A percentile compares a stretch with the other conserved stretches of the same genome.
phyloP scores from a whole-genome alignment of 441 rosid genomes.

The Rhodomyrtus psidioides region DNA sequence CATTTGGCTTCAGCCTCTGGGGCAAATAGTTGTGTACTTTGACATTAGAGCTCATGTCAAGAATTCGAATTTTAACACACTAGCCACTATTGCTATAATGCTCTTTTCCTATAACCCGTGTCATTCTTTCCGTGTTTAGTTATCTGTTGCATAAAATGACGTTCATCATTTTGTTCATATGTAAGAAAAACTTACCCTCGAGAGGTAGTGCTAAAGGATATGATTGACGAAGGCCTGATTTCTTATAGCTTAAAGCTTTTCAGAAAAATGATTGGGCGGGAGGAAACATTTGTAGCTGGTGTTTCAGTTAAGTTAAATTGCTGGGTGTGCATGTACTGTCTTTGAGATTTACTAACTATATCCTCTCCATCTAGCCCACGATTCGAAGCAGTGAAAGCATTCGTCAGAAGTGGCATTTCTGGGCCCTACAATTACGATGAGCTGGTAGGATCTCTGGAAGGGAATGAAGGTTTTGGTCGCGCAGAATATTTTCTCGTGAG shows the following conservation, averaged over 20 bases:
- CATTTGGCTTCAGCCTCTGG: not conserved
- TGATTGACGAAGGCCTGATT: not conserved
- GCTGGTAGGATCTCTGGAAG: slow-evolving; percentile 81
- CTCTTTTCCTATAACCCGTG: not conserved
- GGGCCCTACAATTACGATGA: slow-evolving; percentile 64
- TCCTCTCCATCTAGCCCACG: slow-evolving; percentile 36
- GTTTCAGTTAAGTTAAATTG: not conserved
- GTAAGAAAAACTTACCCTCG: not conserved
- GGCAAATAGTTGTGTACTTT: not conserved
- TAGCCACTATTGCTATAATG: not conserved
- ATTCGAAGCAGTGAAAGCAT: slow-evolving; percentile 86
- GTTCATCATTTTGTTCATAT: not conserved
- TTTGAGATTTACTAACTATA: not conserved
- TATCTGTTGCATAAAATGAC: not conserved
- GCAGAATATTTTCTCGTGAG: slow-evolving; percentile 95
- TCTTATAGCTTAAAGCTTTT: not conserved
- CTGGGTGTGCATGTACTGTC: not conserved
- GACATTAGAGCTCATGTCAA: not conserved
- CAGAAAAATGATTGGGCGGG: not conserved
- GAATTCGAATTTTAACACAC: not conserved
- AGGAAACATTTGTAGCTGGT: not conserved
- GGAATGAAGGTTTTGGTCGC: slow-evolving; percentile 79
- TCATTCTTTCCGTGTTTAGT: not conserved
- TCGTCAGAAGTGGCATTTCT: slow-evolving; percentile 61
- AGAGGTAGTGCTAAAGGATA: not conserved